Base-by-base conservation (phyloP, 345 rosid genomes). In the Lepidium sativum region DNA sequence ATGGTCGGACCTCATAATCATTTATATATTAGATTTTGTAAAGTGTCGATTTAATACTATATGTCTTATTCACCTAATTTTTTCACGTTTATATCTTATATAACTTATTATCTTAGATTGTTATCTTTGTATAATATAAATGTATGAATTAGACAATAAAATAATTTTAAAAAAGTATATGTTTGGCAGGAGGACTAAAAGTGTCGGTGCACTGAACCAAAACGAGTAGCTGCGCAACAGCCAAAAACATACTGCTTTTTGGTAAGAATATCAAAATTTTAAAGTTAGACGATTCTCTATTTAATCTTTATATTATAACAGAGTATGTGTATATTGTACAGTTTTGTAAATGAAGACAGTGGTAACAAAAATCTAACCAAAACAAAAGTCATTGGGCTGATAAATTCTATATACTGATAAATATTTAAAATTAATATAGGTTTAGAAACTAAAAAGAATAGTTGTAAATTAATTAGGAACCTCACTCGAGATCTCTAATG, bases 161-260 rank as follows among this genome's bases (percentile, higher is more conserved):
- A 54, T n/a, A n/a, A n/a, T n/a, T n/a, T n/a, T n/a, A 62, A 43
- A 34, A 70, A 51, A 52, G 8, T 45, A 47, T 39, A 25, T 15
- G 20, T 48, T 48, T 55, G 56, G 59, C 75, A 71, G 39, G 60
- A 48, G 70, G 2, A 32, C 9, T 56, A 39, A 49, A 57, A 48
- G 54, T 64, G 75, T 71, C 70, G 75, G 70, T 63, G 65, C 54
- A 60, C 48, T 69, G 47, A 39, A 56, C 48, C 45, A 52, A 27
- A 71, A 38, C 42, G 35, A 47, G 59, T 27, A 25, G 56, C 63
- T 62, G 41, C 42, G 27, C 25, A 62, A 54, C 68, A 63, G 57
- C 75, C 58, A 70, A 70, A 27, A 54, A 54, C 18, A 23, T 38
- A 51, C 37, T 62, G 1, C 4, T 25, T 35, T 61, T 13, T 29